phyloP scores from a whole-genome alignment of 2,329 filamentous ascomycete species.

The Triangularia verruculosa region DNA sequence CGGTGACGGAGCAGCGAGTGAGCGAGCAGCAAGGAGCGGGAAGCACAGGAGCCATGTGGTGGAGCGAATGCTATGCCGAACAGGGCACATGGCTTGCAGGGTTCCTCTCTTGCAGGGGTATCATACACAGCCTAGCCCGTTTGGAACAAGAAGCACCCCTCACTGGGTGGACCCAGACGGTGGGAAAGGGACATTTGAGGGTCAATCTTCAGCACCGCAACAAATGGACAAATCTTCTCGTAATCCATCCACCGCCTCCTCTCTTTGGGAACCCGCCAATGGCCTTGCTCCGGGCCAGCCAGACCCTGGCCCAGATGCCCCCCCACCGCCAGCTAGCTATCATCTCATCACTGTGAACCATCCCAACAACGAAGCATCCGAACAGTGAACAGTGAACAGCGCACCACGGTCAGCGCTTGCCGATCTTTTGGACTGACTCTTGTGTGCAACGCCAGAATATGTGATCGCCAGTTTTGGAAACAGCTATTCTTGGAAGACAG shows the following conservation, averaged over 20 bases:
- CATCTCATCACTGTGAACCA: background rate
- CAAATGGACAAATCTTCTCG: conserved; percentile 5
- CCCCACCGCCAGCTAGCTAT: background rate
- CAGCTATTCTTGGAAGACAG: background rate
- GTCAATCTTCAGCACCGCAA: conserved; percentile 1
- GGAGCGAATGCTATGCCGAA: conserved; percentile 12
- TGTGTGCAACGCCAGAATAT: conserved; percentile 2
- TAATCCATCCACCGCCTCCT: conserved; percentile 1
- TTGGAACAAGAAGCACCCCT: background rate
- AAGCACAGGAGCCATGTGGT: conserved; percentile 12
- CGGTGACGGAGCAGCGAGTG: background rate
- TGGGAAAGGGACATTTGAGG: background rate
- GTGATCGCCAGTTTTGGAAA: conserved; percentile 1
- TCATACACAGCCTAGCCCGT: conserved; percentile 2
- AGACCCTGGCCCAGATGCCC: background rate
- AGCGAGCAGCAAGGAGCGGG: background rate
- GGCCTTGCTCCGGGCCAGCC: background rate
- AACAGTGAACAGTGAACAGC: background rate
- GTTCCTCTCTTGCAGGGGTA: background rate
- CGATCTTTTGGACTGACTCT: background rate
- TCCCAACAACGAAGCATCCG: background rate
- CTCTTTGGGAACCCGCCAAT: background rate
- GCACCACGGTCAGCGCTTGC: background rate
- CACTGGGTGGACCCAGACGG: background rate
- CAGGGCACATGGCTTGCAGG: conserved; percentile 10